Percentiles rank a stretch among this genome's conserved stretches.
Conservation (phyloP, 106 monocot species). For the Acanthochlamys bracteata region DNA sequence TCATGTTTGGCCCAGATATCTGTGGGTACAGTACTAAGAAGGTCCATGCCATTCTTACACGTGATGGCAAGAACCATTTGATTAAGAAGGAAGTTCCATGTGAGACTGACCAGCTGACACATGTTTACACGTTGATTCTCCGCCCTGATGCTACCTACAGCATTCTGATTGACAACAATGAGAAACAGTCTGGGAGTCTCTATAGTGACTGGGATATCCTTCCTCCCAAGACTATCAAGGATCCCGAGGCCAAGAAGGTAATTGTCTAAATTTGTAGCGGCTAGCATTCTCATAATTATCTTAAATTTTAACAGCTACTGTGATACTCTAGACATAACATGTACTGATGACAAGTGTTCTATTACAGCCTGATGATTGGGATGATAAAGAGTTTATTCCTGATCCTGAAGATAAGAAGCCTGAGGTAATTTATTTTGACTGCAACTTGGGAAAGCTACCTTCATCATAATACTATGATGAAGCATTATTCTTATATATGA, state of each 20-base stretch:
- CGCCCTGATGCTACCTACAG: slow-evolving; percentile 42
- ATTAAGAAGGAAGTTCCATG: slow-evolving; percentile 51
- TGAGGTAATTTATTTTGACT: slow-evolving; percentile 28
- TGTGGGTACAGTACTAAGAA: slow-evolving; percentile 38
- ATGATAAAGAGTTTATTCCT: slow-evolving; percentile 54
- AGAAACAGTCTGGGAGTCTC: slow-evolving; percentile 47
- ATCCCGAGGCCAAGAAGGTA: slow-evolving; percentile 71
- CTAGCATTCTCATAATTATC: background rate
- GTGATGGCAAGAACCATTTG: slow-evolving; percentile 38
- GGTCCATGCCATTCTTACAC: slow-evolving; percentile 45
- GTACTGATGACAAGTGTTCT: background rate
- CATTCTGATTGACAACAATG: slow-evolving; percentile 48
- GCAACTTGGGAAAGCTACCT: too few species aligned
- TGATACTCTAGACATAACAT: background rate
- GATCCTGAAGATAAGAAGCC: slow-evolving; percentile 64
- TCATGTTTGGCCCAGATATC: slow-evolving; percentile 56
- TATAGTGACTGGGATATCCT: slow-evolving; percentile 43
- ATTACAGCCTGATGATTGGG: slow-evolving; percentile 67
- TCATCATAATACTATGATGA: too few species aligned
- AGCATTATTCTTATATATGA: too few species aligned
- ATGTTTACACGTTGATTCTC: slow-evolving; percentile 51
- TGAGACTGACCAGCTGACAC: slow-evolving; percentile 46
- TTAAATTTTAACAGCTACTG: background rate
- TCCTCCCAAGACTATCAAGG: slow-evolving; percentile 58
- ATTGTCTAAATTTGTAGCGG: background rate